These are phyloP conservation scores for Metschnikowia santaceciliae DNA, from an alignment of 805 yeast genomes.

Conservation along the genomic window DNA sequence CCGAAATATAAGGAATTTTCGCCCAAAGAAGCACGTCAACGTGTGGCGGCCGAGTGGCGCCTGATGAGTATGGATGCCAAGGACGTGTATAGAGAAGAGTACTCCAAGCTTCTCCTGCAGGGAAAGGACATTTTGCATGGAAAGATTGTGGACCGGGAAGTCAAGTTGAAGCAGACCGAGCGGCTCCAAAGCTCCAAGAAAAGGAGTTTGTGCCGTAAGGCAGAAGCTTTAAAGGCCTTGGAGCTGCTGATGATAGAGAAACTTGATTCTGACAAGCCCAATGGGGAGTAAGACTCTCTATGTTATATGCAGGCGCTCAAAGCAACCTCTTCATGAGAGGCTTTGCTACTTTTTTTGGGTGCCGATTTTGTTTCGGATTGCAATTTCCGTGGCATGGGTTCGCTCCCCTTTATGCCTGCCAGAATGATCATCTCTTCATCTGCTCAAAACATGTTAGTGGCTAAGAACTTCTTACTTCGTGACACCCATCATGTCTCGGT, in stretches of 20 bases:
- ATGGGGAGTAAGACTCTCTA: no score
- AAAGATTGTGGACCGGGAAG: slow-evolving; percentile 24
- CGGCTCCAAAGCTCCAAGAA: slow-evolving; percentile 11
- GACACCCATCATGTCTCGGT: background rate
- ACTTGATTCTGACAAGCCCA: no score
- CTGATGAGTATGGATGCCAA: slow-evolving; percentile 24
- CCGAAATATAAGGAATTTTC: slow-evolving; percentile 15
- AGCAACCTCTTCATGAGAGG: slow-evolving; percentile 57
- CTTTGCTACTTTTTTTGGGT: slow-evolving; percentile 61
- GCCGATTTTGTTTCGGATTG: slow-evolving; percentile 50
- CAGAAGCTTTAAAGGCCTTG: slow-evolving; percentile 6
- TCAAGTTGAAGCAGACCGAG: slow-evolving; percentile 17
- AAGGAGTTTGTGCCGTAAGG: slow-evolving; percentile 11
- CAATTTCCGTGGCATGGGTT: slow-evolving; percentile 44
- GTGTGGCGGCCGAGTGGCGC: slow-evolving; percentile 24
- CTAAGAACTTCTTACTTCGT: background rate
- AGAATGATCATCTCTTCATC: background rate
- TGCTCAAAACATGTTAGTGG: background rate
- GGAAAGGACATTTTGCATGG: slow-evolving; percentile 31
- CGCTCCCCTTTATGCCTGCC: slow-evolving; percentile 35
- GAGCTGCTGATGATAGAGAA: no score
- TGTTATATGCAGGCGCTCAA: no score
- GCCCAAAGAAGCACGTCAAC: slow-evolving; percentile 14
- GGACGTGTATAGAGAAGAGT: slow-evolving; percentile 26
- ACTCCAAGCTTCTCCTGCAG: slow-evolving; percentile 21